These are phyloP conservation scores for Gossypium trilobum DNA, from an alignment of 441 rosid species.

Conservation along the genomic window DNA sequence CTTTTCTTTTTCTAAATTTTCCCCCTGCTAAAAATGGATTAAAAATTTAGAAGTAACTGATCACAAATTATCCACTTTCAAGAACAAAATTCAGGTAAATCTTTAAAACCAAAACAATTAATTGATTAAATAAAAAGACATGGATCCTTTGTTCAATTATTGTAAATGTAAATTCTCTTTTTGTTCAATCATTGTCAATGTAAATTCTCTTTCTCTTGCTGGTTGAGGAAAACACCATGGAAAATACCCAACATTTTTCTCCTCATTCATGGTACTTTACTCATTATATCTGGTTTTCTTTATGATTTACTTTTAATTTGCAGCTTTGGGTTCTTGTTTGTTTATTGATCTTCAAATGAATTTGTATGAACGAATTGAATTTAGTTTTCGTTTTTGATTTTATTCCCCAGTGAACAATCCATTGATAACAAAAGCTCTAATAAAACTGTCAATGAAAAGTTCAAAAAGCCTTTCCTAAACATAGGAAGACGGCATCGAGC, in stretches of 20 bases:
- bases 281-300: background rate
- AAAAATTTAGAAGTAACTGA: slow-evolving; percentile 1
- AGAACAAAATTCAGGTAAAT: slow-evolving; percentile 24
- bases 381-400: background rate
- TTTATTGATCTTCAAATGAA: background rate
- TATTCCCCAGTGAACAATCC: background rate
- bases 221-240: slow-evolving; percentile 20
- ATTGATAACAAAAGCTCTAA: slow-evolving; percentile 20
- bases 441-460: slow-evolving; percentile 14
- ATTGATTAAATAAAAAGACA: background rate
- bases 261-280: slow-evolving; percentile 21
- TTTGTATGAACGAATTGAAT: too few species aligned
- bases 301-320: background rate
- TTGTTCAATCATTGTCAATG: too few species aligned
- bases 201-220: background rate
- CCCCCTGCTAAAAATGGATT: too few species aligned
- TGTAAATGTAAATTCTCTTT: too few species aligned
- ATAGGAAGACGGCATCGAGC: slow-evolving; percentile 32
- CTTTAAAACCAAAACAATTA: background rate
- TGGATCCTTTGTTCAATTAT: background rate
- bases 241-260: slow-evolving; percentile 15
- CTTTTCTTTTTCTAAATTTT: background rate
- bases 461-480: slow-evolving; percentile 15
- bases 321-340: background rate
- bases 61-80: slow-evolving; percentile 23